These are phyloP conservation scores for Zalerion maritima DNA, from an alignment of 495 filamentous ascomycete species.

Conservation along the genomic window DNA sequence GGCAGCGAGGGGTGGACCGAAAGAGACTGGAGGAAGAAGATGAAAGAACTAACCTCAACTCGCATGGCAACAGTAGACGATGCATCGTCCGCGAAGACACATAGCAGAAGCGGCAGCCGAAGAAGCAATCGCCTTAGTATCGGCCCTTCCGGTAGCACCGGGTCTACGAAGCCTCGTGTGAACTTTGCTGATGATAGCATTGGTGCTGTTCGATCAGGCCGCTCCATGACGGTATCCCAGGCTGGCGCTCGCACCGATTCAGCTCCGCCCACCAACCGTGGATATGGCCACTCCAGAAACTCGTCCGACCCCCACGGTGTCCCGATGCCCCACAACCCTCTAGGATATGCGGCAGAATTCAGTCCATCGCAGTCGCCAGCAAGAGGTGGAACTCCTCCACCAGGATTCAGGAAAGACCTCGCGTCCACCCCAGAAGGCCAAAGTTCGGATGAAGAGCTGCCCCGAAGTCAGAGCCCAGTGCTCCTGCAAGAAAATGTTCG, in stretches of 20 bases:
- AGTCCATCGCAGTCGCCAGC: slow-evolving; percentile 8
- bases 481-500: slow-evolving; percentile 37
- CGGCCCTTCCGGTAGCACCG: slow-evolving; percentile 25
- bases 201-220: slow-evolving; percentile 38
- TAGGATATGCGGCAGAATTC: slow-evolving; percentile 7
- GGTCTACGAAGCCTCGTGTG: slow-evolving; percentile 28
- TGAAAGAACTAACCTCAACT: slow-evolving; percentile 81
- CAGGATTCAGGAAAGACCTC: slow-evolving; percentile 21
- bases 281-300: slow-evolving; percentile 22
- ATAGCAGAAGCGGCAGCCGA: slow-evolving; percentile 46
- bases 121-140: slow-evolving; percentile 56
- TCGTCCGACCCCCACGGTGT: slow-evolving; percentile 17
- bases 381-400: slow-evolving; percentile 17
- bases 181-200: slow-evolving; percentile 49
- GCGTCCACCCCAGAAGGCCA: slow-evolving; percentile 37
- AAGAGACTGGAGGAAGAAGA: slow-evolving; percentile 71
- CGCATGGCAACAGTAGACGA: slow-evolving; percentile 49
- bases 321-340: slow-evolving; percentile 8
- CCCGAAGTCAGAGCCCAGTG: slow-evolving; percentile 14
- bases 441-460: slow-evolving; percentile 42
- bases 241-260: slow-evolving; percentile 29
- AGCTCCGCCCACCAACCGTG: slow-evolving; percentile 21
- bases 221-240: slow-evolving; percentile 31
- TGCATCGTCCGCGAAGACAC: slow-evolving; percentile 19
- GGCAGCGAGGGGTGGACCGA: slow-evolving; percentile 73